Base-by-base conservation (phyloP, 2,329 filamentous ascomycete genomes). In the Xylariaceae sp. region DNA sequence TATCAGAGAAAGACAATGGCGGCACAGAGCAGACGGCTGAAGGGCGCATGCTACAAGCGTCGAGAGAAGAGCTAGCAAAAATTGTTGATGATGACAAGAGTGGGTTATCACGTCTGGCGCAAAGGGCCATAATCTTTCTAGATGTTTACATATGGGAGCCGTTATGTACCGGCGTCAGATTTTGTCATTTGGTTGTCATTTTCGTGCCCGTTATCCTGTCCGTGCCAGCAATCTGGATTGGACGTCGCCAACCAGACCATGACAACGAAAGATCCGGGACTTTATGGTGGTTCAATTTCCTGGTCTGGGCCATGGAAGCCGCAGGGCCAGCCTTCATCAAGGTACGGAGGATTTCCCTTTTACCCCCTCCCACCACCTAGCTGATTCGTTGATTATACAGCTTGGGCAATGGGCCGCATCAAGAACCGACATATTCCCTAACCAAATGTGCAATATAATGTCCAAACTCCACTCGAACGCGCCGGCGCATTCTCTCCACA, bases 351-450 rank as follows among this genome's bases (percentile, higher is more conserved):
- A 11, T 40, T 16, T 58, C 14, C 8, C 28, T 48, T 29, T 19
- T 12, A 14, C 29, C 23, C 24, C 24, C 5, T 46, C n/a, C 28
- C 5, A 14, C 28, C 7, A 19, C 19, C 6, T 11, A 24, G 51
- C 65, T 72, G 29, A 72, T 51, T n/a, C 33, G 28, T 54, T 16
- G 5, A 0, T n/a, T 24, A 7, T 33, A 55, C 66, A 93, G 87
- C 85, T 99, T 52, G 95, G 95, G 14, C 95, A 99, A 87, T 99
- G 95, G 95, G 95, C 95, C 16, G 95, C 95, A 3, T 98, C 95
- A 4, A 84, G 95, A 71, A 91, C 93, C 37, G 95, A 99, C 75
- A 96, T 99, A 70, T 99, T 99, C 71, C 95, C 95, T 1, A 89
- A 84, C 19, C 88, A 97, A 73, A 87, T 99, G 84, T 99, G 95